These are phyloP conservation scores for Teunomyces tritomae DNA, from an alignment of 805 yeast species.

Conservation along the genomic window DNA sequence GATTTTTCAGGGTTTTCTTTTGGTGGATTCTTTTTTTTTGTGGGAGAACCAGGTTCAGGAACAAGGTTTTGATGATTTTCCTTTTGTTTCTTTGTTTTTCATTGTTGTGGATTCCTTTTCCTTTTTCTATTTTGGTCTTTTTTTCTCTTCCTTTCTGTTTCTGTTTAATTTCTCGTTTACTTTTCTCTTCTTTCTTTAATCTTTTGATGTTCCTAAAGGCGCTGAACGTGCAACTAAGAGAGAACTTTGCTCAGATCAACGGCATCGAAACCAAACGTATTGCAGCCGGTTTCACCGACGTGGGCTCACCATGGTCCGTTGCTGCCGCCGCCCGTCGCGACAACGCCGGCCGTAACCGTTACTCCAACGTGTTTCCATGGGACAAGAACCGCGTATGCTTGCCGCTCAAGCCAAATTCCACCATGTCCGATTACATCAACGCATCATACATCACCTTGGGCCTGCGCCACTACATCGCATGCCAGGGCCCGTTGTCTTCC, in stretches of 20 bases:
- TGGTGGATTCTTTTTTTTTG: too few species aligned
- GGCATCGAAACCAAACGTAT: conserved; percentile 8
- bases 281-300: background rate
- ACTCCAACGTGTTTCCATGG: conserved; percentile 42
- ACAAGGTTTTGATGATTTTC: too few species aligned
- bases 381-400: conserved; percentile 33
- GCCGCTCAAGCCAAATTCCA: conserved; percentile 13
- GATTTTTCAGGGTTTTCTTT: too few species aligned
- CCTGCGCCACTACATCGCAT: conserved; percentile 51
- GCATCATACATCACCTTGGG: conserved; percentile 31
- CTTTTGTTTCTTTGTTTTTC: too few species aligned
- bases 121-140: too few species aligned
- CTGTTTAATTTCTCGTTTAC: background rate
- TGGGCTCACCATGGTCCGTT: conserved; percentile 5
- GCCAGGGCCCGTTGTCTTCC: conserved; percentile 59
- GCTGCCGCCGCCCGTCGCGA: conserved; percentile 3
- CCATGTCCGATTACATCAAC: conserved; percentile 34
- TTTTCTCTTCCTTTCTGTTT: background rate
- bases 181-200: background rate
- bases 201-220: conserved; percentile 10
- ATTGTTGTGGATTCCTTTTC: too few species aligned
- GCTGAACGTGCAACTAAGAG: conserved; percentile 6
- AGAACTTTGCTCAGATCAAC: conserved; percentile 11
- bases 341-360: conserved; percentile 27
- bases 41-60: background rate